Conservation (phyloP, 2,329 filamentous ascomycete genomes). For the Cladosporium cucumerinum region DNA sequence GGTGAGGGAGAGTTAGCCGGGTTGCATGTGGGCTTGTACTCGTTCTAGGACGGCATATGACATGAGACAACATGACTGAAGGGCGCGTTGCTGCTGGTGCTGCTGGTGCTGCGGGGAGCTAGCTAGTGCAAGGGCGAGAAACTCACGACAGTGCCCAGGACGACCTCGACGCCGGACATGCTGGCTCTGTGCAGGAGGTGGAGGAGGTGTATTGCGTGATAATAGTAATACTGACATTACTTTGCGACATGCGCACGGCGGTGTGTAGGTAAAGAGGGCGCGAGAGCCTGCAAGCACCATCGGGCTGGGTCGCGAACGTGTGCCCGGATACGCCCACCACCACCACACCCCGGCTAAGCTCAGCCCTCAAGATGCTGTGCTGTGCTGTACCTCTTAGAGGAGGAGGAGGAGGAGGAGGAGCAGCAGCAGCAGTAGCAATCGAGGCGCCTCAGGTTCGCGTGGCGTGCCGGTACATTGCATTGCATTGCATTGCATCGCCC, state of each 20-base stretch:
- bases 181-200: neutral
- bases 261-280: neutral
- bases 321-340: neutral
- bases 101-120: neutral
- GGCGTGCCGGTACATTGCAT: neutral
- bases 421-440: neutral
- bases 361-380: neutral
- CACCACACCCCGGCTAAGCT: conserved; percentile 1
- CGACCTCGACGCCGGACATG: conserved; percentile 11
- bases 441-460: neutral
- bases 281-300: neutral
- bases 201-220: neutral
- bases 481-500: too few relatives aligned
- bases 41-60: neutral
- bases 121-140: neutral
- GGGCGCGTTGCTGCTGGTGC: neutral
- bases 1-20: neutral
- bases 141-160: conserved; percentile 17
- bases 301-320: neutral
- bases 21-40: neutral
- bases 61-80: neutral
- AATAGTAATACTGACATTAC: neutral
- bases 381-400: neutral
- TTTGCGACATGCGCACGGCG: neutral
- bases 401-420: too few relatives aligned